A percentile compares a stretch with the other conserved stretches of the same genome.
Conservation (phyloP, 2,329 filamentous ascomycete species). For the Aureobasidium pullulans region DNA sequence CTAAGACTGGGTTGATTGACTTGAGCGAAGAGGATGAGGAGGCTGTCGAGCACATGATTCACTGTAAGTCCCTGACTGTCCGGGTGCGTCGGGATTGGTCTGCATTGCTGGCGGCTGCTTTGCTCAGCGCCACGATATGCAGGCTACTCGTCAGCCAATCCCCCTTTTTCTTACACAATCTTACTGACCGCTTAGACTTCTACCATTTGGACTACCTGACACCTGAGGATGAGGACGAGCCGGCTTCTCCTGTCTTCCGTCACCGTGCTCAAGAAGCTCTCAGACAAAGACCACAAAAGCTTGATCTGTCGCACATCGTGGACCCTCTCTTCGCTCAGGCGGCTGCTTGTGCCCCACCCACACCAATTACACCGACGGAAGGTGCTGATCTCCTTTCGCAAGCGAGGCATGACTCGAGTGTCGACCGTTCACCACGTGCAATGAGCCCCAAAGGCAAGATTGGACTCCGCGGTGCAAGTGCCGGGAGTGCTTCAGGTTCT, state of each 20-base stretch:
- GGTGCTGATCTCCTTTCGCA: neutral
- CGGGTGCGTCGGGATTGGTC: neutral
- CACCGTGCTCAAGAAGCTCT: conserved; percentile 25
- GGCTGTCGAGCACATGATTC: conserved; percentile 33
- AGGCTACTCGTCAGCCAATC: neutral
- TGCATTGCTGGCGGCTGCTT: neutral
- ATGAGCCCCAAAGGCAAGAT: conserved; percentile 9
- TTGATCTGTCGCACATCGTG: conserved; percentile 28
- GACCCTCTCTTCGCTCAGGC: conserved; percentile 31
- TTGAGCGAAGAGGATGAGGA: conserved; percentile 32
- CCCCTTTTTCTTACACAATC: neutral
- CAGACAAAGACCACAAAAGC: conserved; percentile 23
- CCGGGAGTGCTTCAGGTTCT: neutral
- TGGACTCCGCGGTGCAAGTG: neutral
- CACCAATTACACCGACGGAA: conserved; percentile 11
- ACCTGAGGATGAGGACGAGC: conserved; percentile 19
- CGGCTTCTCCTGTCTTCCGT: conserved; percentile 25
- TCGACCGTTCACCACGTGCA: conserved; percentile 4
- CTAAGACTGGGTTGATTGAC: conserved; percentile 28
- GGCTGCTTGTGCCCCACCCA: conserved; percentile 21
- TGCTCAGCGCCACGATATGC: neutral
- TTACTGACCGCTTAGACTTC: conserved; percentile 24
- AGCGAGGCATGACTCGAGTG: neutral
- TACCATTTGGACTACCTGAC: conserved; percentile 33
- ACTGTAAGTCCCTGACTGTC: conserved; percentile 24